Evolutionary conservation across 179 eudicot species (phyloP), one percentile per base, ranked within the genome.

Genomic region (Silene coronaria): DNA sequence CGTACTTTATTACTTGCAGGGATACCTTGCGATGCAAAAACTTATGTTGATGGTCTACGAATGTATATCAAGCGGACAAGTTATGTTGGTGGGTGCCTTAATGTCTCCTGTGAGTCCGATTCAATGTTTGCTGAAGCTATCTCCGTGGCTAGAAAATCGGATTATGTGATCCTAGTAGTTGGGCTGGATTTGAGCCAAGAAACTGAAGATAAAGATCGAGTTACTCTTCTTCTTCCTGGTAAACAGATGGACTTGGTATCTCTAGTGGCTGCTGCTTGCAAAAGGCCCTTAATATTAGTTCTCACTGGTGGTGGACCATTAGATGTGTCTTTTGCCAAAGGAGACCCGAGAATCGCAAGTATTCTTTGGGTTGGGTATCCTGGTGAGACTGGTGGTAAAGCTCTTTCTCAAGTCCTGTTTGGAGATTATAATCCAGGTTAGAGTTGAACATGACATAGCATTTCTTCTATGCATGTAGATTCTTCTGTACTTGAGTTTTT

Each of bases 161-260:
- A 95, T 22, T 78, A 86, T 79, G 97, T 95, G 46, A 78, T 95
- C 78, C 72, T 95, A 66, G 88, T 92, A 66, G 75, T 79, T 76
- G 88, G 88, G 22, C 51, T 85, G 59, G 84, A 85, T 71, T 79
- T 85, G 77, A 81, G 85, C 63, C 88, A 83, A 81, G 88, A 85
- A 83, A 85, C 84, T 11, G 88, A 85, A 81, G 88, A 85, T 72
- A 71, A 26, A 69, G 88, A 85, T 17, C 77, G 88, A 71, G 74
- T 81, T 53, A 85, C 72, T 65, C 86, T 85, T 68, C 83, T 85
- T 74, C 88, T 83, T 6, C 88, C 88, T 32, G 88, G 86, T 51
- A 83, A 83, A 83, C 86, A 85, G 80, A 83, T 83, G 88, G 83
- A 76, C 27, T 84, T 85, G 19, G 83, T 85, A 12, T 80, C 83